Percentiles rank a stretch among this genome's conserved stretches.
Conservation (phyloP, 345 rosid species). For the Moricandia moricandioides region DNA sequence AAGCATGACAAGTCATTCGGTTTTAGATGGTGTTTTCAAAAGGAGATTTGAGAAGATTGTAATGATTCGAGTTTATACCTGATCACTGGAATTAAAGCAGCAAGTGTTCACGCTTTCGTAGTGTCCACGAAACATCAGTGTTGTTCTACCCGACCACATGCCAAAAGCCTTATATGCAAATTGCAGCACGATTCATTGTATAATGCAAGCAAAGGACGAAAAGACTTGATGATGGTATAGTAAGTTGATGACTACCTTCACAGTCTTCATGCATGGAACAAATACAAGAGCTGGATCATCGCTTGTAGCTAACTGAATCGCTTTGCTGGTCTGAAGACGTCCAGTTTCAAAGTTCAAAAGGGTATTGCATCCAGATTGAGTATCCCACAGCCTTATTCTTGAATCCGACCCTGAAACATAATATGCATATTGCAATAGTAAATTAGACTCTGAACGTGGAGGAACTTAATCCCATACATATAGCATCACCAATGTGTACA, state of each 20-base stretch:
- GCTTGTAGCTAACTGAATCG: slow-evolving; percentile 63
- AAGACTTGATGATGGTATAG: slow-evolving; percentile 2
- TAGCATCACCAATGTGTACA: neutral
- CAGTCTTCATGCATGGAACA: slow-evolving; percentile 83
- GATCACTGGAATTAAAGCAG: slow-evolving; percentile 75
- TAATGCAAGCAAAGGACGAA: neutral
- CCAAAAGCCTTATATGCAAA: slow-evolving; percentile 61
- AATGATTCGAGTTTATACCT: slow-evolving; percentile 46
- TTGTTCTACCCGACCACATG: slow-evolving; percentile 74
- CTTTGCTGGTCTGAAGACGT: slow-evolving; percentile 74
- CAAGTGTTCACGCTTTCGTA: slow-evolving; percentile 79
- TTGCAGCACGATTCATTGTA: slow-evolving; percentile 2
- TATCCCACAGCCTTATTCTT: slow-evolving; percentile 89
- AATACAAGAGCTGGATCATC: slow-evolving; percentile 69
- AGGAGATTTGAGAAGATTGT: neutral
- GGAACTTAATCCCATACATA: neutral
- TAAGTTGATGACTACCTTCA: slow-evolving; percentile 48
- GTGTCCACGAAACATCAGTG: slow-evolving; percentile 66
- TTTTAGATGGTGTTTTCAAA: neutral
- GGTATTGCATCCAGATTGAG: slow-evolving; percentile 86
- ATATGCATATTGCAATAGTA: neutral
- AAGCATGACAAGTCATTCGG: slow-evolving; percentile 11
- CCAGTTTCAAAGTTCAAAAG: slow-evolving; percentile 88
- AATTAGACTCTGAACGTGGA: neutral
- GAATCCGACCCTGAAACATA: slow-evolving; percentile 80